A percentile compares a stretch with the other conserved stretches of the same genome.
phyloP scores from a whole-genome alignment of 2,329 filamentous ascomycete species.

The Aspergillus fischeri region DNA sequence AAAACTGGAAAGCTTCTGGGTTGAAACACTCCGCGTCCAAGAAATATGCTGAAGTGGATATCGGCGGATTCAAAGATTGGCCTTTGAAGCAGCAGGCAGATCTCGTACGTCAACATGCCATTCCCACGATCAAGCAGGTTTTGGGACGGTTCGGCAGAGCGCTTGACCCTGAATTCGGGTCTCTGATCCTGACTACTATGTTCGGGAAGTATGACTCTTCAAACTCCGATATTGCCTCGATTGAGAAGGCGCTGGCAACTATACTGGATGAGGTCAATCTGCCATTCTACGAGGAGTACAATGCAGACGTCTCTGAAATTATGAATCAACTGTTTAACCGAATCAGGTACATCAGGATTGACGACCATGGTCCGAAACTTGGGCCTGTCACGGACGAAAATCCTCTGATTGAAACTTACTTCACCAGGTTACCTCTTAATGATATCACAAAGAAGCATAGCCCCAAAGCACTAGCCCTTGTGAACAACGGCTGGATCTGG shows the following conservation, averaged over 20 bases:
- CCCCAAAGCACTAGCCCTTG: constrained; percentile 72
- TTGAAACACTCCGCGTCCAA: constrained; percentile 11
- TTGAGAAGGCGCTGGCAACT: constrained; percentile 51
- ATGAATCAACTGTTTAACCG: constrained; percentile 90
- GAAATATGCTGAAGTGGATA: constrained; percentile 17
- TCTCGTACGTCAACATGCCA: constrained; percentile 62
- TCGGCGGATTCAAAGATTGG: constrained; percentile 53
- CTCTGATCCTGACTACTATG: constrained; percentile 63
- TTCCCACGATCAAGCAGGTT: constrained; percentile 68
- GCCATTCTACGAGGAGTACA: constrained; percentile 87
- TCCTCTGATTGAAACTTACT: constrained; percentile 90
- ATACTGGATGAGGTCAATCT: constrained; percentile 83
- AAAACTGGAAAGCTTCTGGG: constrained; percentile 61
- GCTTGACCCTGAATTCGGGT: constrained; percentile 66
- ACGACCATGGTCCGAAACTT: constrained; percentile 81
- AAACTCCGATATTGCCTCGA: constrained; percentile 39
- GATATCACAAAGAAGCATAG: constrained; percentile 72
- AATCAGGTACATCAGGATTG: constrained; percentile 91
- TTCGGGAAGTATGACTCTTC: constrained; percentile 63
- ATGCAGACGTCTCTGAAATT: constrained; percentile 75
- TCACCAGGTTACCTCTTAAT: constrained; percentile 81
- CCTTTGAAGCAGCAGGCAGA: constrained; percentile 55
- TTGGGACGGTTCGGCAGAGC: constrained; percentile 73
- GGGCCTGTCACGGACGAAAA: constrained; percentile 72
- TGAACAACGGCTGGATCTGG: constrained; percentile 99